These are phyloP conservation scores for Globisporangium parvum DNA, from an alignment of 352 stramenopile species.

Conservation along the genomic window DNA sequence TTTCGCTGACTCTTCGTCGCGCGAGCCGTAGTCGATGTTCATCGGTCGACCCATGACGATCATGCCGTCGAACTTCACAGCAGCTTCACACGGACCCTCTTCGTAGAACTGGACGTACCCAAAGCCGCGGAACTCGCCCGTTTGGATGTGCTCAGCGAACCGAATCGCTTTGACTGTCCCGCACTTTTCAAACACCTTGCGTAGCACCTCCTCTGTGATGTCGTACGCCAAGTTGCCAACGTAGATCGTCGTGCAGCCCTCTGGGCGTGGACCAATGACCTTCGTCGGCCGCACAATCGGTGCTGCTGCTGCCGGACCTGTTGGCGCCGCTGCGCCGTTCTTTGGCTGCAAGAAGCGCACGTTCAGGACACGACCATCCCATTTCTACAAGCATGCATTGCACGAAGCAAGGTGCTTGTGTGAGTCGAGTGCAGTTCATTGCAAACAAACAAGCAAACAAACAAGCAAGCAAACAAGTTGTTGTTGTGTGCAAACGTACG, in stretches of 20 bases:
- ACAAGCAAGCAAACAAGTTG: background rate
- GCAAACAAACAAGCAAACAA: background rate
- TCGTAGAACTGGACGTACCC: constrained; percentile 93
- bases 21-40: constrained; percentile 73
- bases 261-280: constrained; percentile 56
- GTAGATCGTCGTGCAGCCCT: constrained; percentile 91
- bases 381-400: constrained; percentile 38
- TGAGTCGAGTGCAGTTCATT: background rate
- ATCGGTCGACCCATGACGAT: constrained; percentile 82
- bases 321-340: constrained; percentile 9
- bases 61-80: constrained; percentile 72
- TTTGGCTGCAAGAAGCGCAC: constrained; percentile 83
- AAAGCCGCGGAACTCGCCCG: constrained; percentile 81
- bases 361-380: constrained; percentile 75
- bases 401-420: background rate
- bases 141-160: constrained; percentile 83
- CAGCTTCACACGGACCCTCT: constrained; percentile 76
- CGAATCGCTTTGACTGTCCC: constrained; percentile 75
- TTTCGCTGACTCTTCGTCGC: constrained; percentile 61
- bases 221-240: constrained; percentile 96
- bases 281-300: constrained; percentile 25
- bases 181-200: constrained; percentile 76
- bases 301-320: background rate
- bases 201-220: constrained; percentile 85
- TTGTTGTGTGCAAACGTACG: constrained; percentile 15